phyloP scores from a whole-genome alignment of 2,329 filamentous ascomycete genomes.

The Fusarium cyanostomum region DNA sequence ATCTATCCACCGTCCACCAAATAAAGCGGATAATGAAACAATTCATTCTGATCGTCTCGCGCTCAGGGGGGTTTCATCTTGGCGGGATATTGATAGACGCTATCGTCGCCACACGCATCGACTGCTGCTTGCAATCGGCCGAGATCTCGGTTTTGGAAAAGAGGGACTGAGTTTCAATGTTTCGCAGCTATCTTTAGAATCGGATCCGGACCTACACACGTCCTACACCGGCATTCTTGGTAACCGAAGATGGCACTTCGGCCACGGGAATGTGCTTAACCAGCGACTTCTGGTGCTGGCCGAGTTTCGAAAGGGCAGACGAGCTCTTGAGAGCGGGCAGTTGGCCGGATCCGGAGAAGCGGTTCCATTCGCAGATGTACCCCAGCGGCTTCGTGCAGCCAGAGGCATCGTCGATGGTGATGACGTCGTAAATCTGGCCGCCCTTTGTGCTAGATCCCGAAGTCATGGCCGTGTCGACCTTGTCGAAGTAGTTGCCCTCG shows the following conservation, averaged over 20 bases:
- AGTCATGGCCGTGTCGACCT: slow-evolving; percentile 52
- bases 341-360: slow-evolving; percentile 10
- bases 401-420: slow-evolving; percentile 39
- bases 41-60: too few relatives aligned
- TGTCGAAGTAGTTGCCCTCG: slow-evolving; percentile 67
- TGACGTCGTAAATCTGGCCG: slow-evolving; percentile 39
- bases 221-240: slow-evolving; percentile 18
- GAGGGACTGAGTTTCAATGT: too few relatives aligned
- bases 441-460: slow-evolving; percentile 22
- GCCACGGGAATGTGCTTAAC: slow-evolving; percentile 16
- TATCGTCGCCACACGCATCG: too few relatives aligned
- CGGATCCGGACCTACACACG: neutral
- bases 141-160: too few relatives aligned
- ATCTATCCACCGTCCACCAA: too few relatives aligned
- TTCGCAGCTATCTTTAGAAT: neutral
- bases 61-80: too few relatives aligned
- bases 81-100: too few relatives aligned
- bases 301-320: slow-evolving; percentile 8
- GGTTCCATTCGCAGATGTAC: slow-evolving; percentile 41
- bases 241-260: slow-evolving; percentile 16
- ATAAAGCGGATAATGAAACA: too few relatives aligned
- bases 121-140: too few relatives aligned
- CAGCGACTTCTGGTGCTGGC: slow-evolving; percentile 12
- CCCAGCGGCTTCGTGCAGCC: slow-evolving; percentile 28
- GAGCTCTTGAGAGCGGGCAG: slow-evolving; percentile 13